phyloP scores from a whole-genome alignment of 495 filamentous ascomycete genomes.

The Aspergillus carlsbadensis region DNA sequence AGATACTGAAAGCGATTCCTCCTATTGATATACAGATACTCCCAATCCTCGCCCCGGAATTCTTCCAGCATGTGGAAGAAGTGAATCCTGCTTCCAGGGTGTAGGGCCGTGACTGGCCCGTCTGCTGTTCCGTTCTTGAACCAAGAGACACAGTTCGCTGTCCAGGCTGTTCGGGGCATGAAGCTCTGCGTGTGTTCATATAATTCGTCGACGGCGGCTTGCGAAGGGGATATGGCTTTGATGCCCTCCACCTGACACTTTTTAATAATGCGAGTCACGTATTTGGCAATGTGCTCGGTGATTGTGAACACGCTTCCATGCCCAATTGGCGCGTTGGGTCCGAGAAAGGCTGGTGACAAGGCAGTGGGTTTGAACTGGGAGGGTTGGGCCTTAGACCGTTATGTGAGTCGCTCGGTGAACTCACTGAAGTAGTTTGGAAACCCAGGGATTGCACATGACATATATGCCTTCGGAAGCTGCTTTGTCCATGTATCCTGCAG shows the following conservation, averaged over 20 bases:
- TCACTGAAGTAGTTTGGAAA: conserved; percentile 47
- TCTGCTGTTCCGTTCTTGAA: conserved; percentile 24
- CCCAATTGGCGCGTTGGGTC: conserved; percentile 28
- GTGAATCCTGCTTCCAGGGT: conserved; percentile 39
- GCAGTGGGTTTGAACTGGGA: no score
- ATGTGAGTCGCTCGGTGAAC: no score
- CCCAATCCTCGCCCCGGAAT: no score
- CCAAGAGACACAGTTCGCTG: conserved; percentile 40
- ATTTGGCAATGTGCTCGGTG: conserved; percentile 28
- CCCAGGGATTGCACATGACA: conserved; percentile 49
- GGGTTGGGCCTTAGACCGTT: no score
- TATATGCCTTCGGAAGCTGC: conserved; percentile 47
- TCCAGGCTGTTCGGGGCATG: conserved; percentile 41
- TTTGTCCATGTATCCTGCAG: conserved; percentile 42
- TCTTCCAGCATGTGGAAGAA: conserved; percentile 41
- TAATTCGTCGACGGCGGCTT: conserved; percentile 38
- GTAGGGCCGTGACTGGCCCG: conserved; percentile 21
- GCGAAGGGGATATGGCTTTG: not conserved
- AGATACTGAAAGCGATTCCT: no score
- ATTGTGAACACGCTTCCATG: conserved; percentile 13
- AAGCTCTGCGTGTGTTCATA: conserved; percentile 32
- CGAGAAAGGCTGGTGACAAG: conserved; percentile 36
- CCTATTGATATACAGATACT: no score
- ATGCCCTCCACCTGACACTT: conserved; percentile 15
- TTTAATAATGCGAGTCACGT: conserved; percentile 12